These are phyloP conservation scores for Erigeron philadelphicus DNA, from an alignment of 140 eudicot genomes.

Conservation along the genomic window DNA sequence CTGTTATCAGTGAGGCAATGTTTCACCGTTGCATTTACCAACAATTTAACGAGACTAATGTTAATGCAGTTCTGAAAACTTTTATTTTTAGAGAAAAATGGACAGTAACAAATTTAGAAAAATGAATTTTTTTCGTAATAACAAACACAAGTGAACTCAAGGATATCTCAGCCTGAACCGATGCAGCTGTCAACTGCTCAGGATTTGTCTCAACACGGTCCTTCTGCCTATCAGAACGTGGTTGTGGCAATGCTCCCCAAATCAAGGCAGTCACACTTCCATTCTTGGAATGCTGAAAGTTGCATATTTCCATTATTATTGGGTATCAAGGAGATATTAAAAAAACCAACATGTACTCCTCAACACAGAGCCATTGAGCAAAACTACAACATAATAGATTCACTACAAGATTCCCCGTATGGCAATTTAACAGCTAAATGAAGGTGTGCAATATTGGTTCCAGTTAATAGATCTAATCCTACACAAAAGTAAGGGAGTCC, in stretches of 20 bases:
- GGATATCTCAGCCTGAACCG: constrained; percentile 98
- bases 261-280: constrained; percentile 74
- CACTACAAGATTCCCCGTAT: background rate
- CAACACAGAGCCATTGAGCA: constrained; percentile 3
- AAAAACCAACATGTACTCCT: background rate
- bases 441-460: too few relatives aligned
- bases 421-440: background rate
- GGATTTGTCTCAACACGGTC: constrained; percentile 99
- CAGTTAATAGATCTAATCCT: too few relatives aligned
- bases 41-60: background rate
- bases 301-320: constrained; percentile 15
- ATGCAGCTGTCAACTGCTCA: constrained; percentile 97
- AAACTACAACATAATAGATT: constrained; percentile 5
- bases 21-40: constrained; percentile 5
- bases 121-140: background rate
- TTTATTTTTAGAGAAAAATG: background rate
- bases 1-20: background rate
- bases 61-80: background rate
- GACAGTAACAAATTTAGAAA: background rate
- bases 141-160: constrained; percentile 24
- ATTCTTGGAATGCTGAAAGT: constrained; percentile 57
- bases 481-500: too few relatives aligned
- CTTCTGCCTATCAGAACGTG: constrained; percentile 83
- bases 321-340: constrained; percentile 2
- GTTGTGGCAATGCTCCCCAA: constrained; percentile 98